Base-by-base conservation (phyloP, 116 monocot species). In the Iris pallida region DNA sequence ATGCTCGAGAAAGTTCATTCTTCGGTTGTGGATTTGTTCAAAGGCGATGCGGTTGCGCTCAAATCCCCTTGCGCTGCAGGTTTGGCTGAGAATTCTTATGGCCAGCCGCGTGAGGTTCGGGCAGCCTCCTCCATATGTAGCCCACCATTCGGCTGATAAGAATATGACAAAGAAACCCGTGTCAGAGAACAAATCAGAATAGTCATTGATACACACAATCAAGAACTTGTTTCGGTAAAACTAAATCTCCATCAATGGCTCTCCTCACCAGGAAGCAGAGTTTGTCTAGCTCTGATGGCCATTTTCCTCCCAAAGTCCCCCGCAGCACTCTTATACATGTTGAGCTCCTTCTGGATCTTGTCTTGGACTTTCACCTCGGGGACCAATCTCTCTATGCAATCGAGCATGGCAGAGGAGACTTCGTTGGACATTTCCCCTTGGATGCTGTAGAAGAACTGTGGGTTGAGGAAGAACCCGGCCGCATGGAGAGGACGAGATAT, bases 351-450 rank as follows among this genome's bases (percentile, higher is more conserved):
- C 60, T 90, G 88, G 30, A 90, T 90, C 79, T 93, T 99, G 61
- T 99, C 99, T 76, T 99, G 99, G 57, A 81, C 63, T 55, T 93
- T 90, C 47, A 49, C 45, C 15, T 99, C 93, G 15, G 99, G 88
- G 6, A 99, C 88, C 46, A 99, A 72, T 67, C 99, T 88, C 66
- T 99, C 99, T 60, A 99, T 85, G 62, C 99, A 99, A 76, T 99
- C 99, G 2, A 93, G 58, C 77, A 99, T 76, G 10, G 82, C 90
- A 7, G 93, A 93, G 44, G 83, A 84, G 54, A 99, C 81, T 55
- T 90, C 81, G 69, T 88, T 88, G 14, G 90, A 93, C 1, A 90
- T 75, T 30, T 86, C 82, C 47, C 88, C 90, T 68, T 79, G 75
- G 18, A 93, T 68, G 54, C 74, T 66, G 70, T 93, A 90, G 71